Base-by-base conservation (phyloP, 1,139 yeast genomes). In the Candida tropicalis region DNA sequence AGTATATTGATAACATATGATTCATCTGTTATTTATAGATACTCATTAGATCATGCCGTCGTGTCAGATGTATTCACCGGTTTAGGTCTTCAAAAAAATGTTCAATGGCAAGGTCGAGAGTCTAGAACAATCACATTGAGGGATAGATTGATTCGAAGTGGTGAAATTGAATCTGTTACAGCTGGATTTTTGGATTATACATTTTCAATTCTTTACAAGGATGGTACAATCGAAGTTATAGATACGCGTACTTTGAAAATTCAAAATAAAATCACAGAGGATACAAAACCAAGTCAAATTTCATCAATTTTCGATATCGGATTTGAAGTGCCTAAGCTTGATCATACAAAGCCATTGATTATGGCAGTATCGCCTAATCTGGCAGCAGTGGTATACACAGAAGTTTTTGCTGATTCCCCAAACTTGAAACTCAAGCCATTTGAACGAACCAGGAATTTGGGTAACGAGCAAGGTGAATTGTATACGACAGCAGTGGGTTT, bases 261-360 rank as follows among this genome's bases (percentile, higher is more conserved):
- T 20, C 50, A 61, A 5, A 56, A 52, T 38, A 44, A 45, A 9
- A 41, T 35, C 12, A 47, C 42, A 3, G 38, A 45, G 8, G 38
- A 37, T n/a, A 40, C 33, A 5, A 56, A 67, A 11, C 73, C 77
- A 4, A 35, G 52, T 1, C 52, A 68, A 0, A 68, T 82, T 1
- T 57, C 72, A 3, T 67, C 80, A 1, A 57, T 84, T 9, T 65
- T 75, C 25, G 88, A 84, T 52, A 73, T 79, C 6, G 91, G 91
- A 0, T 84, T 75, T 53, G 60, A 64, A 26, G 71, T 81, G 39
- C 76, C 81, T 0, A 44, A 46, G 17, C 33, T 62, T 2, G 41
- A 53, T 6, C 44, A 48, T 12, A 42, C 57, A 17, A 59, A 57
- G 17, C 75, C 80, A 1, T 55, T 71, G 13, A 59, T 70, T 17